Base-by-base conservation (phyloP, 2,329 filamentous ascomycete species). In the Trichophyton rubrum region DNA sequence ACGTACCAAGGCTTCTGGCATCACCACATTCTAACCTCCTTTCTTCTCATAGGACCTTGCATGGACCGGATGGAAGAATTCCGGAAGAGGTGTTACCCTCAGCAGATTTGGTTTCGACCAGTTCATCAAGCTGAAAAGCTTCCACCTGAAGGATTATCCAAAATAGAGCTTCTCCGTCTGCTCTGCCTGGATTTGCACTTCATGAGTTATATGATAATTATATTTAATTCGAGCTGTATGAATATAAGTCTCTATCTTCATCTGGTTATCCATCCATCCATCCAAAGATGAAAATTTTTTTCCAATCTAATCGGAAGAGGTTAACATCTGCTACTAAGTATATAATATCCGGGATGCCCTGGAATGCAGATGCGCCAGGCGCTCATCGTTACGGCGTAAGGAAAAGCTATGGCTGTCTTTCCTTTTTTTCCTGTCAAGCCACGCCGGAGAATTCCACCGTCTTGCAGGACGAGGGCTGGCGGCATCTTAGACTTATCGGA, bases 51-150 rank as follows among this genome's bases (percentile, higher is more conserved):
- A 92, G 88, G 90, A 95, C 73, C 82, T 95, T 66, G 90, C 90
- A n/a, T 95, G 90, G 90, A 93, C 91, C 1, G 92, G 92, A 9
- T 96, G 90, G 90, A 97, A 97, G 79, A 90, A 96, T 72, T 96
- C 90, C 63, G 92, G 92, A 65, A 91, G 89, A 74, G 92, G 92
- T 22, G 87, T 91, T 67, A 96, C 91, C 8, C 77, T 97, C 68
- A 93, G 90, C 76, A 85, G 79, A 67, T 95, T 91, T 69, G 92
- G 92, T 9, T 97, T 95, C 70, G 92, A 96, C 68, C 89, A 95
- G 71, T 97, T 96, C 71, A 87, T 95, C 71, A 95, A 93, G 80
- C 81, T 96, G 68, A 96, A 96, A 85, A 96, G 89, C 79, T 95
- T 87, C 74, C 92, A 97, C 74, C 72, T 96, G 72, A 96, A 96